Evolutionary conservation across 208 protist genomes (phyloP), one percentile per base, ranked within the genome.

Genomic region (Crithidia expoeki): DNA sequence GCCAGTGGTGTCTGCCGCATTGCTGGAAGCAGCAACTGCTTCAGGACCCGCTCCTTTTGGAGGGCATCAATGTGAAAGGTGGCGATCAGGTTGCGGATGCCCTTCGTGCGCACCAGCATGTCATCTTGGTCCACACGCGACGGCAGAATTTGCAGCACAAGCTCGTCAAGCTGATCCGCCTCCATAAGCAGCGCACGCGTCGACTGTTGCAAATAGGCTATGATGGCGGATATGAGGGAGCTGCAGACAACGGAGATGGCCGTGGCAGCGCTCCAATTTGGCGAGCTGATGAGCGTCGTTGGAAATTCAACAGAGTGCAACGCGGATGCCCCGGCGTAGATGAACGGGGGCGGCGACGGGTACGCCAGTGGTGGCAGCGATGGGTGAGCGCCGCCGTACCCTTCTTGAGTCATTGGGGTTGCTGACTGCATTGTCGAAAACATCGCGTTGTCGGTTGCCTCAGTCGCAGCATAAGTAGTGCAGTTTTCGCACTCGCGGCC

Each of bases 81-180:
- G 1, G 86, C 77, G 9, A 92, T 74, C 25, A 68, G 55, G 44
- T 90, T 77, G 6, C 90, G 87, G 21, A 92, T 46, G 47, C 60
- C 64, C 28, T 83, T 72, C 32, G 80, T 86, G 52, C 90, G 85
- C 33, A 75, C 47, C n/a, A 92, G 73, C 66, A 95, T 62, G 64
- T 95, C 90, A 32, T 76, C 64, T 50, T 92, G 83, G 72, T 95
- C 90, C 27, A 85, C 80, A 2, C 63, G 67, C 25, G 85, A 93
- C 0, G 90, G 90, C 59, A 82, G 42, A 28, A 95, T 89, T 58
- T 92, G 81, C 62, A 95, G 81, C 21, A 93, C 87, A 10, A 95
- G 74, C 76, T 95, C 90, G 49, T 95, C 86, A 0, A 93, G 79
- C 59, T 85, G 79, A 58, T 95, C 81, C 19, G 81, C 82, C 66